Evolutionary conservation across 2,329 filamentous ascomycete genomes (phyloP), one percentile per base, ranked within the genome.

Genomic region (Aspergillus sp.): DNA sequence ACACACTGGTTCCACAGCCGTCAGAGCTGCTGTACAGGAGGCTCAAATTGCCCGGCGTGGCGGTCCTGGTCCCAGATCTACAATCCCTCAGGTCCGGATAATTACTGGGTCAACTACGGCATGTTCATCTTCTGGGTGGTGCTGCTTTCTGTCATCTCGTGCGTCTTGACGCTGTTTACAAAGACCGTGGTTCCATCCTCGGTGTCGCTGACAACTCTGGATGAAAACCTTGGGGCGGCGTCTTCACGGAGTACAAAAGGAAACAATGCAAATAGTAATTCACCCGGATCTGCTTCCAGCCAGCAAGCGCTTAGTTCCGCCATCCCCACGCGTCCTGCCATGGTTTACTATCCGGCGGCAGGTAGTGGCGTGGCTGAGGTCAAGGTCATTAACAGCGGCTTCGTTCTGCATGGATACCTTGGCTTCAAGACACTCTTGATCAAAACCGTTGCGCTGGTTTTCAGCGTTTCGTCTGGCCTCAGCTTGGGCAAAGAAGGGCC

Each of bases 331-430:
- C 63, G 74, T 0, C 85, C 89, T 2, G 90, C 91, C 1, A 96
- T 96, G 89, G 85, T 94, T 5, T 99, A 97, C 77, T 99, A 97
- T 75, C 93, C 95, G 7, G 95, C 94, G 60, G 94, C 94, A 45
- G 95, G 95, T 52, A 97, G 92, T 77, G 95, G 95, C 69, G 95
- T 99, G 12, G 95, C 95, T 6, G 95, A 99, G 79, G 94, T 98
- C 58, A 93, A 95, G 65, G 95, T 98, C 61, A 98, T 98, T 60
- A 85, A 98, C n/a, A 97, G 92, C 70, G 95, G 95, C 5, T 99
- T 98, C 71, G 94, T 99, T 58, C 81, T 99, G 58, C 95, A 98
- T 81, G 94, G 95, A 1, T 98, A 98, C 73, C 84, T 99, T 7
- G 95, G 95, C 68, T 76, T 96, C 41, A 91, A 90, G 72, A 98